phyloP scores from a whole-genome alignment of 2,329 filamentous ascomycete genomes.

The Ophiocordyceps australis region DNA sequence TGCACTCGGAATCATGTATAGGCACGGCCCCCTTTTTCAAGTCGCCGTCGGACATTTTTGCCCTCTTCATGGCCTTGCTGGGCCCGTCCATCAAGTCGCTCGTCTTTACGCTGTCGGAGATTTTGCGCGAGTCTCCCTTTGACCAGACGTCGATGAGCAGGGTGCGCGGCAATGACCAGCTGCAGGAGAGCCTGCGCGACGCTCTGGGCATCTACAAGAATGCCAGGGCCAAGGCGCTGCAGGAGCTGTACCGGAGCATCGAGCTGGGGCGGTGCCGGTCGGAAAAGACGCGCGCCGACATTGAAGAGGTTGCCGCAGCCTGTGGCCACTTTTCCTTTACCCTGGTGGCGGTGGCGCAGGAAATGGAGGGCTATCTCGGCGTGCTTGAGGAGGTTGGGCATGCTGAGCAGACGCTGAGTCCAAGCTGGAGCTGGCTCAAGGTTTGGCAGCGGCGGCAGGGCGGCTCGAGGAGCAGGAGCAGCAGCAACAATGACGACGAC shows the following conservation, averaged over 20 bases:
- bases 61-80: slow-evolving; percentile 71
- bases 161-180: slow-evolving; percentile 62
- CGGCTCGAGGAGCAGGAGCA: too few species aligned
- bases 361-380: slow-evolving; percentile 67
- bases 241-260: slow-evolving; percentile 64
- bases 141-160: slow-evolving; percentile 45
- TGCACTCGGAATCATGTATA: slow-evolving; percentile 12
- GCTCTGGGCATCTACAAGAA: slow-evolving; percentile 65
- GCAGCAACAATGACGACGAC: too few species aligned
- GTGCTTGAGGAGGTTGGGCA: slow-evolving; percentile 75
- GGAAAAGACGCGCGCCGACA: slow-evolving; percentile 70
- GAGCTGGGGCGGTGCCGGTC: slow-evolving; percentile 51
- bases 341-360: slow-evolving; percentile 76
- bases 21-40: slow-evolving; percentile 21
- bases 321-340: slow-evolving; percentile 95
- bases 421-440: slow-evolving; percentile 71
- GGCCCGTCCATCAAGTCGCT: slow-evolving; percentile 93
- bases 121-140: slow-evolving; percentile 77
- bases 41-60: slow-evolving; percentile 70
- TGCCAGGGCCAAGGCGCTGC: slow-evolving; percentile 58
- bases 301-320: slow-evolving; percentile 93
- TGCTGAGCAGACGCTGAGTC: slow-evolving; percentile 38
- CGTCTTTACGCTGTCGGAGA: slow-evolving; percentile 78
- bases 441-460: slow-evolving; percentile 39
- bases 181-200: slow-evolving; percentile 61